Evolutionary conservation across 768 basidiomycete species (phyloP), one percentile per base, ranked within the genome.

Genomic region (Tricholoma sp.): DNA sequence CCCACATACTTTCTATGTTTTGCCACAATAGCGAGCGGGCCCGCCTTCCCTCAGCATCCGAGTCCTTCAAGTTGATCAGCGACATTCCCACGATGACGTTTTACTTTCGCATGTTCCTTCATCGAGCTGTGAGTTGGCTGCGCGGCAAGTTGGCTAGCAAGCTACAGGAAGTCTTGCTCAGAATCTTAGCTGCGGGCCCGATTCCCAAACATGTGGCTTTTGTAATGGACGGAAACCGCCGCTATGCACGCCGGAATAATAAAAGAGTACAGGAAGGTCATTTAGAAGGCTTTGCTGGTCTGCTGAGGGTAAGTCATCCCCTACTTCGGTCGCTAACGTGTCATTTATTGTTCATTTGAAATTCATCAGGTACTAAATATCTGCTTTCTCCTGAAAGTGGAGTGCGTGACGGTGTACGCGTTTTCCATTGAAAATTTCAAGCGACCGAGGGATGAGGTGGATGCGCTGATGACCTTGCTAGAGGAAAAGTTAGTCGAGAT

Each of bases 341-440:
- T 47, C 8, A 9, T 33, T 8, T 36, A 9, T 15, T 29, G 1
- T 3, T 13, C 28, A 18, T 36, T 32, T 4, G 29, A 67, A 77
- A 44, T 31, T 8, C 7, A 42, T 11, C 60, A 98, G 95, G 79
- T 92, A 54, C 74, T 98, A 15, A 91, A 94, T 68, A 78, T 94
- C 29, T 95, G 95, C 63, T 74, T 96, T 18, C 76, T 80, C 1
- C 79, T 99, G n/a, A 74, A 84, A 11, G 79, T 99, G 49, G 79
- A 75, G 57, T 93, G 89, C 57, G 94, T 98, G 24, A 87, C 92
- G 2, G 91, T 88, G n/a, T 99, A 96, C 64, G 93, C 94, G n/a
- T 99, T 99, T 71, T 83, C 94, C 1, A 94, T 98, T 58, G 96
- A 98, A 64, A 99, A 98, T 73, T 98, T 98, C 74, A 91, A 91